These are phyloP conservation scores for Sphaerulina populicola DNA, from an alignment of 2,329 filamentous ascomycete species.

Conservation along the genomic window DNA sequence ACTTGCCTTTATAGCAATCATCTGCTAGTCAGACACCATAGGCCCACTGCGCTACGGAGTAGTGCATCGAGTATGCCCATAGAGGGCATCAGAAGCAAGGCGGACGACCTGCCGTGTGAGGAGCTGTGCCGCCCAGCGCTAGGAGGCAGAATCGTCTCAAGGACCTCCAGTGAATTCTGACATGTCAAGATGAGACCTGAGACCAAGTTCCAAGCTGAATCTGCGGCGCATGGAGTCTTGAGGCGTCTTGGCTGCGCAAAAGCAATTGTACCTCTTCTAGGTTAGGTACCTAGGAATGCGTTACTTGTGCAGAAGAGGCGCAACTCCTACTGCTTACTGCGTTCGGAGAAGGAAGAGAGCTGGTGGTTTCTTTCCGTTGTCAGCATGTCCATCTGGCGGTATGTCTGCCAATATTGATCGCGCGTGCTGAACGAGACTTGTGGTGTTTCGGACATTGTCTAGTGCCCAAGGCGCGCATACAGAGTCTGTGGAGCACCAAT, in stretches of 20 bases:
- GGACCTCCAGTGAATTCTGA: conserved; percentile 7
- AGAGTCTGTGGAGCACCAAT: neutral
- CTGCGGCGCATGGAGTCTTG: conserved; percentile 7
- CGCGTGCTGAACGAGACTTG: neutral
- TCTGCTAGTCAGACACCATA: neutral
- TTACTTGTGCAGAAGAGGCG: neutral
- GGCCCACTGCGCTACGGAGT: neutral
- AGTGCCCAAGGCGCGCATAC: neutral
- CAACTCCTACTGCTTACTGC: neutral
- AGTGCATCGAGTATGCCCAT: conserved; percentile 7
- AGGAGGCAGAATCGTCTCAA: conserved; percentile 6
- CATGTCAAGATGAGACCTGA: conserved; percentile 2
- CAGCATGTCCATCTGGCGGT: no score
- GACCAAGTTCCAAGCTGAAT: conserved; percentile 8
- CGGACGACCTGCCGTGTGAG: conserved; percentile 2
- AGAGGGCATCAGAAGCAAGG: conserved; percentile 2
- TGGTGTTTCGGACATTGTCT: neutral
- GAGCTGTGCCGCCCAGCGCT: neutral
- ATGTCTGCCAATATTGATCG: neutral
- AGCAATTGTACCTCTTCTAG: no score
- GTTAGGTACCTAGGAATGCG: conserved; percentile 1
- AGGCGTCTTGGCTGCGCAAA: conserved; percentile 8
- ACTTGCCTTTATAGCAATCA: conserved; percentile 10
- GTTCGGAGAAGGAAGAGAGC: neutral
- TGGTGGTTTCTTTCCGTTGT: no score